phyloP scores from a whole-genome alignment of 306 rosid genomes.

The Corylus avellana region DNA sequence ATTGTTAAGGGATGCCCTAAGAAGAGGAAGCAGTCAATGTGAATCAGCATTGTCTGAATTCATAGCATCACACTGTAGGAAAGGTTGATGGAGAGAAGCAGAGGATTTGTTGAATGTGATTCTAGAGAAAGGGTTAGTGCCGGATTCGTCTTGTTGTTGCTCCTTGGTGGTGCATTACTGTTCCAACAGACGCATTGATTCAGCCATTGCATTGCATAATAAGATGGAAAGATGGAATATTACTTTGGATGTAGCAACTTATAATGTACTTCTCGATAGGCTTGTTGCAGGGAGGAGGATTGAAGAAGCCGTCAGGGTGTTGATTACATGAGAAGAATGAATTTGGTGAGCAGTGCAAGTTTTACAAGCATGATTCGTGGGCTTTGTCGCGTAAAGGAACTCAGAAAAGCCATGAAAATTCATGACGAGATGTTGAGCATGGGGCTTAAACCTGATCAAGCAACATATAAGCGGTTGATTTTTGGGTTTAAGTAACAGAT shows the following conservation, averaged over 20 bases:
- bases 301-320: conserved; percentile 40
- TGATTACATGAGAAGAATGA: conserved; percentile 32
- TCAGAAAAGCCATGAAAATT: conserved; percentile 46
- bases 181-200: conserved; percentile 30
- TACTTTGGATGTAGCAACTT: conserved; percentile 35
- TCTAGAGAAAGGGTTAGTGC: conserved; percentile 35
- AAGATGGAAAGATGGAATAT: conserved; percentile 38
- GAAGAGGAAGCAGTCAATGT: conserved; percentile 38
- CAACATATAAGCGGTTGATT: conserved; percentile 45
- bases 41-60: conserved; percentile 37
- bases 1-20: conserved; percentile 38
- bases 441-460: conserved; percentile 46
- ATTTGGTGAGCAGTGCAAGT: conserved; percentile 29
- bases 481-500: conserved; percentile 27
- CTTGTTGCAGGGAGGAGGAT: conserved; percentile 32
- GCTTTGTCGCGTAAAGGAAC: conserved; percentile 33
- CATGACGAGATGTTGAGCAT: conserved; percentile 56
- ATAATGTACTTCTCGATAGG: conserved; percentile 36
- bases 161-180: conserved; percentile 42
- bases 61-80: conserved; percentile 25
- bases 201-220: conserved; percentile 40
- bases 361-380: conserved; percentile 38
- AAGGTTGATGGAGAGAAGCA: conserved; percentile 47
- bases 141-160: conserved; percentile 38
- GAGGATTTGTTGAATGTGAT: conserved; percentile 33